Conservation (phyloP, 2,329 filamentous ascomycete species). For the Sporothrix schenckii region DNA sequence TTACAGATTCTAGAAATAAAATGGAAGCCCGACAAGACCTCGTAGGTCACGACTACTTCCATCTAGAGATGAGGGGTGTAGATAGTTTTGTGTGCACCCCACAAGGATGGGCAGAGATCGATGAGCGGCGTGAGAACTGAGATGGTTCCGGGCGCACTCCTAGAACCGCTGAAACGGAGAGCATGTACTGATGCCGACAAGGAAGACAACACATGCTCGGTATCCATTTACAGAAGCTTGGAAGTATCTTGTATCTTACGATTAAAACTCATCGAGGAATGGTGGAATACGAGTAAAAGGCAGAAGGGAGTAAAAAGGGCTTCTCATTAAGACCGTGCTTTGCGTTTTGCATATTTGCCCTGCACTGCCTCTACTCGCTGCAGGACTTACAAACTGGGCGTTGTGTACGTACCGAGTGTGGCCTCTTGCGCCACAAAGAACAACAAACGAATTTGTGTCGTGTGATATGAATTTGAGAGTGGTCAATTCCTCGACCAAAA, state of each 20-base stretch:
- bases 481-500: background rate
- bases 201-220: background rate
- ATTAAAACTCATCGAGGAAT: background rate
- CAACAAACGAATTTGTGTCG: background rate
- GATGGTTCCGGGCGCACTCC: background rate
- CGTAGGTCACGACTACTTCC: background rate
- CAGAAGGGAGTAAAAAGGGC: background rate
- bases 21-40: background rate
- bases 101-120: background rate
- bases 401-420: background rate
- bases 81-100: background rate
- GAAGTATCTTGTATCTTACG: no score
- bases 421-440: background rate
- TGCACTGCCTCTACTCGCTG: constrained; percentile 5
- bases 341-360: background rate
- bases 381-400: background rate
- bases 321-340: background rate
- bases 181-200: background rate
- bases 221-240: background rate
- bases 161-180: background rate
- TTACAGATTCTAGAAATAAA: background rate
- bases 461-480: background rate
- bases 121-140: background rate
- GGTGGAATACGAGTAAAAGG: background rate
- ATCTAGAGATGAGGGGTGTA: background rate